Percentiles rank a stretch among this genome's conserved stretches.
Conservation (phyloP, 768 basidiomycete species). For the Gymnopilus junonius region DNA sequence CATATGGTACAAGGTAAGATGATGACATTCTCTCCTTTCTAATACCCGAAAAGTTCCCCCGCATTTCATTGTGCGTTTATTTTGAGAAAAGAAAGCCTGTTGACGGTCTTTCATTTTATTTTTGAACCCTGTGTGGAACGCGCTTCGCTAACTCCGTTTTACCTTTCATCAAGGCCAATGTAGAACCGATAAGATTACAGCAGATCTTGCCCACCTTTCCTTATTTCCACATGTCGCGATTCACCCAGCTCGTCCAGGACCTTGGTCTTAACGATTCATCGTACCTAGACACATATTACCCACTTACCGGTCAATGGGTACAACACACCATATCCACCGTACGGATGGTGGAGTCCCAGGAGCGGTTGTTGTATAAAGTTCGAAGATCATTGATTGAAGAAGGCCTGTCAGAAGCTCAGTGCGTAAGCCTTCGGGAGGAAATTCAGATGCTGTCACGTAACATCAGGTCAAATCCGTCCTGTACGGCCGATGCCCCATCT, state of each 20-base stretch:
- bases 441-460: slow-evolving; percentile 46
- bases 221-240: slow-evolving; percentile 60
- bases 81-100: slow-evolving; percentile 8
- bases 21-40: neutral
- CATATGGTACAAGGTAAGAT: slow-evolving; percentile 68
- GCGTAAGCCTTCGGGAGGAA: slow-evolving; percentile 59
- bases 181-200: slow-evolving; percentile 60
- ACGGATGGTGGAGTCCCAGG: slow-evolving; percentile 59
- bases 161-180: slow-evolving; percentile 43
- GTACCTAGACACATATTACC: slow-evolving; percentile 66
- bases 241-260: slow-evolving; percentile 55
- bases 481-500: slow-evolving; percentile 9
- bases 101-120: slow-evolving; percentile 14
- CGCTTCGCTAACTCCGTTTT: slow-evolving; percentile 12
- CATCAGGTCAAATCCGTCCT: slow-evolving; percentile 17
- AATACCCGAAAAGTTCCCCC: slow-evolving; percentile 7
- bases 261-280: slow-evolving; percentile 55
- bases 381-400: slow-evolving; percentile 63
- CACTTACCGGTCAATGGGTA: slow-evolving; percentile 62
- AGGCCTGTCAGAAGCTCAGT: slow-evolving; percentile 60
- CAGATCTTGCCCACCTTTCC: slow-evolving; percentile 67
- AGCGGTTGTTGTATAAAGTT: slow-evolving; percentile 64
- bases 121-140: slow-evolving; percentile 7
- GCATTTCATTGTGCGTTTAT: slow-evolving; percentile 7
- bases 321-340: slow-evolving; percentile 66